Conservation (phyloP, 2,329 filamentous ascomycete genomes). For the Xylariomycetidae sp. region DNA sequence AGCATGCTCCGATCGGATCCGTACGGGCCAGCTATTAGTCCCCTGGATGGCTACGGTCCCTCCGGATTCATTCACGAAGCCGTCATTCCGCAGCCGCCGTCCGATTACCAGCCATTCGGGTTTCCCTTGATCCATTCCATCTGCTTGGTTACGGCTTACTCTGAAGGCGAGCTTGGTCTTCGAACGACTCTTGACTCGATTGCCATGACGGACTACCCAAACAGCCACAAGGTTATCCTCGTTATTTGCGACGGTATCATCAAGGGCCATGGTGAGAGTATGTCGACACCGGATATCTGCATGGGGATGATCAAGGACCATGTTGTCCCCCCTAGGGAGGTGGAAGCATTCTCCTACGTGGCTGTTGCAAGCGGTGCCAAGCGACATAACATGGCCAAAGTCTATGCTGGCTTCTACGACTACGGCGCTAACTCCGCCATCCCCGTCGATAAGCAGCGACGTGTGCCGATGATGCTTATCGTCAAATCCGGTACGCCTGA, state of each 20-base stretch:
- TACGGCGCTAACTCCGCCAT: slow-evolving; percentile 79
- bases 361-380: slow-evolving; percentile 94
- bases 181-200: slow-evolving; percentile 93
- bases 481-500: slow-evolving; percentile 94
- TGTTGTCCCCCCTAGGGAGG: slow-evolving; percentile 71
- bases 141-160: slow-evolving; percentile 94
- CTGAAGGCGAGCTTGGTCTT: slow-evolving; percentile 87
- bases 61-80: slow-evolving; percentile 94
- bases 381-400: slow-evolving; percentile 98
- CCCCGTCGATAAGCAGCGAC: slow-evolving; percentile 81
- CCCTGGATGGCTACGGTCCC: slow-evolving; percentile 68
- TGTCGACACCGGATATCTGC: slow-evolving; percentile 85
- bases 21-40: slow-evolving; percentile 46
- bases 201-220: slow-evolving; percentile 96
- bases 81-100: slow-evolving; percentile 91
- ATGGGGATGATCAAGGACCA: slow-evolving; percentile 94
- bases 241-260: slow-evolving; percentile 97
- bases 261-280: slow-evolving; percentile 83
- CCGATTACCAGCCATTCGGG: slow-evolving; percentile 96
- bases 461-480: slow-evolving; percentile 94
- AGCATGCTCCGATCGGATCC: slow-evolving; percentile 60
- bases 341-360: slow-evolving; percentile 89
- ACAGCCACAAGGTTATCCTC: slow-evolving; percentile 96
- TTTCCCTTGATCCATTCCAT: slow-evolving; percentile 91
- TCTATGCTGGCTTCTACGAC: slow-evolving; percentile 97